Evolutionary conservation across 768 basidiomycete genomes (phyloP), one percentile per base, ranked within the genome.

Genomic region (Cystobasidium tubakii): DNA sequence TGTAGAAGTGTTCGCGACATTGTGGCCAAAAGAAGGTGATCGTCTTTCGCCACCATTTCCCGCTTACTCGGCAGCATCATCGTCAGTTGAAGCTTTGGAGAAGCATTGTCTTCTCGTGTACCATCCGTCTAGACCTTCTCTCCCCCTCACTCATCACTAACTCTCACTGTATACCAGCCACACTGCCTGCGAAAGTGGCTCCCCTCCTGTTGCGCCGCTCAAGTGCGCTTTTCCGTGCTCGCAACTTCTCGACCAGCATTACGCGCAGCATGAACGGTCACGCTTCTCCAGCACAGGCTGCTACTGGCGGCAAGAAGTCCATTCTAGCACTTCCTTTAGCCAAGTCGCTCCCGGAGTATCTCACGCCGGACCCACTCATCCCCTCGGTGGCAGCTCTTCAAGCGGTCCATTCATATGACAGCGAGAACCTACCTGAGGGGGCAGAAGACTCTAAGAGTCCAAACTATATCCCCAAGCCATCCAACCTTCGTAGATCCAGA

Each of bases 401-500:
- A 33, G 33, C 50, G 25, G 39, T 75, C 21, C 57, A 46, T 62
- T 31, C 66, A 15, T 72, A 72, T 46, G 39, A 62, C 63, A 65
- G 63, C 34, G 63, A 67, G 66, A 33, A 67, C 25, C 31, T 33
- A 27, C 66, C 27, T 7, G 25, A 34, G 13, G 57, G 57, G 3
- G 25, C 57, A 60, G 57, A 60, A 27, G 64, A 65, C 39, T 10
- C 64, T 13, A 46, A 19, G n/a, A 65, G 27, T 23, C 34, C 64
- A 36, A 36, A 27, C 27, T 73, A 73, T 33, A 60, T 25, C 7
- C 53, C 66, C 27, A 72, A 50, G 33, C 78, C 78, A 7, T 66
- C 70, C 6, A 77, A 76, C 74, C 57, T 76, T 2, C 27, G 78
- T 21, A 62, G 77, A 25, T 66, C 70, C 0, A 9, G 78, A 4